Evolutionary conservation across 768 basidiomycete genomes (phyloP), one percentile per base, ranked within the genome.

Genomic region (Hypholoma fasciculare): DNA sequence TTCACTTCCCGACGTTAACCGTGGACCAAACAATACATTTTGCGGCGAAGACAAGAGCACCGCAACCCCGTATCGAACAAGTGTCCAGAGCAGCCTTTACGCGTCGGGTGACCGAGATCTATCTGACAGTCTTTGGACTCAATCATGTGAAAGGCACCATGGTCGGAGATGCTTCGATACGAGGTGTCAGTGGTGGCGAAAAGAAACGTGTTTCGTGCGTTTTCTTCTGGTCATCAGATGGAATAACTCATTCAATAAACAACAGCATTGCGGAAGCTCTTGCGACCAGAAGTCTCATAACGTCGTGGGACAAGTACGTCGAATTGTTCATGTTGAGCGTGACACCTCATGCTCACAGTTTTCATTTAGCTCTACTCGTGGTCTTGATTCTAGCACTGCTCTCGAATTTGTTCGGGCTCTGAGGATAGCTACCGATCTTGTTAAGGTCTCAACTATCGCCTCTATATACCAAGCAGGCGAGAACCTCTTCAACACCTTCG

Each of bases 381-480:
- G 87, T 6, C 73, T 88, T 42, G 87, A 88, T 62, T 79, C 88
- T 0, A 87, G 85, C 16, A 91, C 89, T 1, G 89, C 89, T 4
- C 77, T 89, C 30, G 89, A 92, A 70, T 90, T 88, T 63, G 82
- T 84, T 53, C 85, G 80, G 52, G 82, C 86, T 0, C 76, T 92
- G 39, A 83, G 89, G 1, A 78, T 86, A 49, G 76, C 82, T 4
- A 89, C 89, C 5, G 84, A 91, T 65, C 76, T 83, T 1, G 71
- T 73, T 42, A 68, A 71, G 20, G 66, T 74, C 50, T 73, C 88
- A 0, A 91, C 87, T 0, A 81, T 94, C 57, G 90, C 90, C 19
- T 88, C 91, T 0, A 85, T 95, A 42, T 93, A 94, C 71, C 92
- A 94, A 73, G 91, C 90, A 9, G 86, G 89, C 51, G 90, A 94